These are phyloP conservation scores for Candida maesae DNA, from an alignment of 805 yeast genomes.

Conservation along the genomic window DNA sequence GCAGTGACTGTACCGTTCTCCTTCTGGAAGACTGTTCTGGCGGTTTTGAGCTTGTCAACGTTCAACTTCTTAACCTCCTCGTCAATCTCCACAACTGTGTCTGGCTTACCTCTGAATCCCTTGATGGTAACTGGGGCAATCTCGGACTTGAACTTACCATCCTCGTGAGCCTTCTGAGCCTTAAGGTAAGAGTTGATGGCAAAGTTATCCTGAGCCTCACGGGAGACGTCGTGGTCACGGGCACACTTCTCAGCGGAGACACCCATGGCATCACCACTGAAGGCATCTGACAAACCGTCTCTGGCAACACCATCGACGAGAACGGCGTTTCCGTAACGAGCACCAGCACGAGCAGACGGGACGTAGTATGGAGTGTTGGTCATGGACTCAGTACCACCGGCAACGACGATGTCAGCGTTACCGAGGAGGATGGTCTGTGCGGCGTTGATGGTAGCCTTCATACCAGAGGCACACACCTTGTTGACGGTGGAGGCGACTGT, in stretches of 20 bases:
- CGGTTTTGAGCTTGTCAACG: slow-evolving; percentile 69
- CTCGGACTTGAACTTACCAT: slow-evolving; percentile 79
- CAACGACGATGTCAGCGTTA: slow-evolving; percentile 85
- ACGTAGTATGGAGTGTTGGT: slow-evolving; percentile 91
- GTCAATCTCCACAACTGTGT: slow-evolving; percentile 63
- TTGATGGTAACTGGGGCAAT: slow-evolving; percentile 85
- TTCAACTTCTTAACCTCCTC: slow-evolving; percentile 81
- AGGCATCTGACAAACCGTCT: slow-evolving; percentile 94
- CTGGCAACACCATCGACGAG: slow-evolving; percentile 86
- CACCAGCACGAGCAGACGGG: slow-evolving; percentile 81
- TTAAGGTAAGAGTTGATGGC: slow-evolving; percentile 83
- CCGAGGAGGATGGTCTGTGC: slow-evolving; percentile 90
- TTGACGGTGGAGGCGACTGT: slow-evolving; percentile 88
- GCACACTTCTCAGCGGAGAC: slow-evolving; percentile 81
- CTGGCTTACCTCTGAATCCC: slow-evolving; percentile 91
- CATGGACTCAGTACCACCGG: slow-evolving; percentile 99
- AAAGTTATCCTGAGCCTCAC: slow-evolving; percentile 86
- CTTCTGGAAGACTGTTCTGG: slow-evolving; percentile 66
- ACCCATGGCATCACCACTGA: slow-evolving; percentile 89
- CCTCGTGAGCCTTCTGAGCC: slow-evolving; percentile 75
- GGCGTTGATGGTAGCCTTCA: slow-evolving; percentile 86
- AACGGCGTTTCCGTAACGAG: slow-evolving; percentile 79
- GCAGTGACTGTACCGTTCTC: slow-evolving; percentile 91
- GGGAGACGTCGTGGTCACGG: background rate
- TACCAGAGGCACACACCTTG: slow-evolving; percentile 96